These are phyloP conservation scores for Paracoccidioides brasiliensis DNA, from an alignment of 2,329 filamentous ascomycete species.

Conservation along the genomic window DNA sequence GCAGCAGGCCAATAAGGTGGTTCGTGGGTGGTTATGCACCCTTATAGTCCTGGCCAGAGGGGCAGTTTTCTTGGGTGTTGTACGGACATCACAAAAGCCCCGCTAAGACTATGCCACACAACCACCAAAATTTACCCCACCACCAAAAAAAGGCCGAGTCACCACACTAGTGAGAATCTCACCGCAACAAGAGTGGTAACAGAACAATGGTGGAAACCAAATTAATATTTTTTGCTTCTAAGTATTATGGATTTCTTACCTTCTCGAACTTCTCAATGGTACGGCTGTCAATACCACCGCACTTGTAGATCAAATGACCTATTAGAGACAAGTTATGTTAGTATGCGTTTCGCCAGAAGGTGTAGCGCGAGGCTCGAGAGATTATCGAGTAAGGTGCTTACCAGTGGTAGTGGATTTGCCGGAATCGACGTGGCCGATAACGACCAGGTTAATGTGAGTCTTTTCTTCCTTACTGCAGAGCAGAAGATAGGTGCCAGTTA, in stretches of 20 bases:
- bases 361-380: not conserved
- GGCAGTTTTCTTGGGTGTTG: not conserved
- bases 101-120: not conserved
- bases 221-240: not conserved
- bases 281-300: slow-evolving; percentile 99
- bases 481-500: not conserved
- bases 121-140: not conserved
- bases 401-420: slow-evolving; percentile 95
- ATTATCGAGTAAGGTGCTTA: slow-evolving; percentile 38
- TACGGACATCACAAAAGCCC: not conserved
- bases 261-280: slow-evolving; percentile 99
- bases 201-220: slow-evolving; percentile 15
- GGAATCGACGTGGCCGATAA: slow-evolving; percentile 99
- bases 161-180: not conserved
- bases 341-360: not conserved
- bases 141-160: not conserved
- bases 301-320: slow-evolving; percentile 99
- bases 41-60: not conserved
- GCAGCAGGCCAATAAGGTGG: not conserved
- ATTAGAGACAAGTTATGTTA: slow-evolving; percentile 18
- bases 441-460: slow-evolving; percentile 94
- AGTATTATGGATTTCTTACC: slow-evolving; percentile 42
- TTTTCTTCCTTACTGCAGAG: slow-evolving; percentile 76
- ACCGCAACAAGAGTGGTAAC: slow-evolving; percentile 12
- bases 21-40: not conserved